phyloP scores from a whole-genome alignment of 306 rosid genomes.

The Sindora glabra region DNA sequence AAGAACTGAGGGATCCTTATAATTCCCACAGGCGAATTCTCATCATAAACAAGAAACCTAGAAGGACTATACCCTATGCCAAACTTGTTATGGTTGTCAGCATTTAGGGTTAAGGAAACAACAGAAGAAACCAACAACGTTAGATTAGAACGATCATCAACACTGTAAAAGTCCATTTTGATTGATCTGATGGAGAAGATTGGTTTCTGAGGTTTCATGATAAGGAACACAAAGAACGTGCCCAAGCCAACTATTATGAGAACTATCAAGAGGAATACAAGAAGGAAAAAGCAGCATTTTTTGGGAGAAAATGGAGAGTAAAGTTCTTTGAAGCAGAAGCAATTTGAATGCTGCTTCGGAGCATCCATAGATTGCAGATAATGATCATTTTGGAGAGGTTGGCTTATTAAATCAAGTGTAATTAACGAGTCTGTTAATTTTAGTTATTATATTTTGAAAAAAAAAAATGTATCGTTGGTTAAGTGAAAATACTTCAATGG shows the following conservation, averaged over 20 bases:
- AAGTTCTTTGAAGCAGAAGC: conserved; percentile 3
- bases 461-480: neutral
- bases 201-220: conserved; percentile 26
- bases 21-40: conserved; percentile 27
- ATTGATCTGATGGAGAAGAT: conserved; percentile 7
- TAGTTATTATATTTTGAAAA: too few relatives aligned
- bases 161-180: conserved; percentile 17
- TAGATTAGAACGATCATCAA: conserved; percentile 3
- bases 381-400: conserved; percentile 2
- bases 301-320: conserved; percentile 18
- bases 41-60: conserved; percentile 20
- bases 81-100: conserved; percentile 26
- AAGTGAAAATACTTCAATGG: neutral
- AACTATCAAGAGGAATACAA: conserved; percentile 12
- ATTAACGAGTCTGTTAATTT: neutral
- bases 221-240: conserved; percentile 13
- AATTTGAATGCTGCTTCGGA: neutral
- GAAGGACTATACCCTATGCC: conserved; percentile 28
- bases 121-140: conserved; percentile 25
- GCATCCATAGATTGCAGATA: conserved; percentile 19
- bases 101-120: conserved; percentile 19
- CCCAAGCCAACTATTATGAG: conserved; percentile 1
- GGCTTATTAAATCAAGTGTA: neutral
- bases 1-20: conserved; percentile 37
- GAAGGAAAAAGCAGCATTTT: conserved; percentile 17